Evolutionary conservation across 1,284 basidiomycete genomes (phyloP), one percentile per base, ranked within the genome.

Genomic region (Trametes hirsuta): DNA sequence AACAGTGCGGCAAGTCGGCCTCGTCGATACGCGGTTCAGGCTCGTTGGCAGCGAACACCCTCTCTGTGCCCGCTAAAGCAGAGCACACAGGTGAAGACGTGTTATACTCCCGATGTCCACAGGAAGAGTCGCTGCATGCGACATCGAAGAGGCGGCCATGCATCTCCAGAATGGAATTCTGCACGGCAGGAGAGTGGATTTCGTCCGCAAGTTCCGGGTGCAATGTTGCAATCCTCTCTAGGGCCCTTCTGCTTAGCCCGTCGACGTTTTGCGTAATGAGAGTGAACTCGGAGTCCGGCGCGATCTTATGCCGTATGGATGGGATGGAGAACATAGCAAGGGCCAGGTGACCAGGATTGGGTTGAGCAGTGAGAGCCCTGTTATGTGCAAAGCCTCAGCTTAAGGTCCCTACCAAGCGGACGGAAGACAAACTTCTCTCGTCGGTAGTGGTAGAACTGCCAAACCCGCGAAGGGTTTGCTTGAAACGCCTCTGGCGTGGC

Each of bases 261-360:
- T 90, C 87, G 30, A 90, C 83, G 67, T 90, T 89, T 69, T 89
- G 87, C 11, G 86, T 88, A 56, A 88, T 79, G 36, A 87, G 76
- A 4, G 81, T 79, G 68, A 86, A 84, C 10, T 74, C 77, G 6
- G 81, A 75, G 21, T 67, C 69, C 9, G 81, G 80, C 1, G 77
- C 76, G 21, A 81, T 73, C 22, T 61, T 66, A 12, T 75, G 53
- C 58, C 76, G 73, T 47, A 76, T 62, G 18, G 68, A 68, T 4
- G 79, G 76, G 37, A 80, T 58, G 39, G 81, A 80, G 57, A 86
- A 75, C 48, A 67, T 56, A 6, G 85, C 82, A 4, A 89, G 70
- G 4, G 81, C 79, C 36, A 71, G 61, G 66, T 89, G 87, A 4
- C 85, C 86, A 9, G 77, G 75, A 66, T 89, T 90, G 0, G 85